Evolutionary conservation across 2,329 filamentous ascomycete species (phyloP), one percentile per base, ranked within the genome.

Genomic region (Westerdykella sp.): DNA sequence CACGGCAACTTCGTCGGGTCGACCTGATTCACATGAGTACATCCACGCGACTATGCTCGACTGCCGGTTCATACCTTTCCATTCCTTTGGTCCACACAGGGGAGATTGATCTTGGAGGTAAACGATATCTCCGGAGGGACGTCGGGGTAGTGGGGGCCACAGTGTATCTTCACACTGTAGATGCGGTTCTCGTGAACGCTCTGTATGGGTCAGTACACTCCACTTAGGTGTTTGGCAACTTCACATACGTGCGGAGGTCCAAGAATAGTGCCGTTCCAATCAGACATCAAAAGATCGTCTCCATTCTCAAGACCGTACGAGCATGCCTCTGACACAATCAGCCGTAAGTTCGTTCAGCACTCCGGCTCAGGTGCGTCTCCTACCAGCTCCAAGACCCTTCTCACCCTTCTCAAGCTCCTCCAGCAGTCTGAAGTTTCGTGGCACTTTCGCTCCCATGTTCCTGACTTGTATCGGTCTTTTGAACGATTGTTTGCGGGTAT

Each of bases 361-460:
- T 11, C 5, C 21, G 39, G 21, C 28, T 6, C 25, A 28, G 13
- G 35, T 6, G 41, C 37, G 31, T 23, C 18, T 31, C 62, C 44
- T 70, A 87, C 88, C 87, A 68, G 91, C 89, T 63, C 93, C 91
- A 51, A 93, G 78, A 49, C 93, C 93, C 72, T 98, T 98, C 75
- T 98, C 93, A 63, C 93, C 93, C 75, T 97, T 97, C 75, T 98
- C 93, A 15, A 98, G 79, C 81, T 98, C 93, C 69, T 96, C 93
- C 44, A 98, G 78, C 54, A 98, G 80, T 64, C 91, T 84, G 69
- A 98, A 98, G 74, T 97, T 97, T 67, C 93, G 81, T 49, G 93
- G 93, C 45, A 98, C 80, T 70, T 94, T 88, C 46, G 85, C 82
- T 44, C 73, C 68, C 78, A 82, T 83, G 40, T 43, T 57, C 45